Evolutionary conservation across 2,329 filamentous ascomycete species (phyloP).

Genomic region (Penicillium hesseltinei): DNA sequence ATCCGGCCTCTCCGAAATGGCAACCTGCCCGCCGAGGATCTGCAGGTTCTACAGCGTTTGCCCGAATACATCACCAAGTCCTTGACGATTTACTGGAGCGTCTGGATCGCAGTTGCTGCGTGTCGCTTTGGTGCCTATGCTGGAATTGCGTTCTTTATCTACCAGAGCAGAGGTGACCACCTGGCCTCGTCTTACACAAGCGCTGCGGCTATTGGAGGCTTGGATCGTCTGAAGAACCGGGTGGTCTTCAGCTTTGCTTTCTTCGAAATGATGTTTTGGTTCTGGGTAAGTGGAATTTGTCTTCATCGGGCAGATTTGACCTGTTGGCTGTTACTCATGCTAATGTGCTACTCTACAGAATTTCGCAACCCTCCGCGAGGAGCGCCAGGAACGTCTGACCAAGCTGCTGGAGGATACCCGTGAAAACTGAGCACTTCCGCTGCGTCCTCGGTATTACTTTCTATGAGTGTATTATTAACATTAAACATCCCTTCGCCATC

Average conservation of each 20-base stretch:
- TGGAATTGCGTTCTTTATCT: conserved; percentile 39
- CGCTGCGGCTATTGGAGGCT: conserved; percentile 36
- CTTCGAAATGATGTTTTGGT: conserved; percentile 79
- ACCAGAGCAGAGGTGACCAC: conserved; percentile 28
- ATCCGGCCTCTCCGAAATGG: conserved; percentile 26
- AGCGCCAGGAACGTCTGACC: conserved; percentile 34
- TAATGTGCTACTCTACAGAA: conserved; percentile 25
- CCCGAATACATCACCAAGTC: conserved; percentile 28
- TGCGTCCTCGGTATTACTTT: not conserved
- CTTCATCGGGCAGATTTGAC: not conserved
- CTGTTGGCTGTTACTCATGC: not conserved
- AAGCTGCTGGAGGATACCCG: conserved; percentile 23
- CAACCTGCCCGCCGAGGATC: conserved; percentile 24
- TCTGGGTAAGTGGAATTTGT: conserved; percentile 61
- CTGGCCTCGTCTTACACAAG: conserved; percentile 21
- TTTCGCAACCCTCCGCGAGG: conserved; percentile 37
- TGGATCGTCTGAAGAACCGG: conserved; percentile 75
- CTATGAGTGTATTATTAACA: conserved; percentile 6
- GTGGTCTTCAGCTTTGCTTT: conserved; percentile 83
- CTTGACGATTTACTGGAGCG: conserved; percentile 38
- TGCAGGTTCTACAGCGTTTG: conserved; percentile 19
- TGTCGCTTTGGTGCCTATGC: conserved; percentile 39
- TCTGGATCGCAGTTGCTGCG: conserved; percentile 38
- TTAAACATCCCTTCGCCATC: not conserved
- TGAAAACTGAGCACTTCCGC: conserved; percentile 4